These are phyloP conservation scores for Rubia tinctorum DNA, from an alignment of 305 asterid species.

Conservation along the genomic window DNA sequence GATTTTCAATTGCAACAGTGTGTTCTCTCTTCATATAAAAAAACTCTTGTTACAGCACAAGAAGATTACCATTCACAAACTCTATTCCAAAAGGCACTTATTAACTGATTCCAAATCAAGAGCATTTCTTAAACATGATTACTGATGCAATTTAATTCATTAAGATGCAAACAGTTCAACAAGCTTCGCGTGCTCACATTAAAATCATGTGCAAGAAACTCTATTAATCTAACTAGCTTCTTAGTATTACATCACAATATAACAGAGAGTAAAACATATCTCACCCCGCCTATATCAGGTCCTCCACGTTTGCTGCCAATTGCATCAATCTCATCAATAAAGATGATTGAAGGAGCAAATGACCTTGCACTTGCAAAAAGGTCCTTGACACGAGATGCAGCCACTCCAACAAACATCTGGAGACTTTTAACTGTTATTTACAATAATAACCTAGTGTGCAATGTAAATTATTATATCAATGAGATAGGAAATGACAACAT, in stretches of 20 bases:
- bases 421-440: slow-evolving; percentile 14
- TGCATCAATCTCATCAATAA: slow-evolving; percentile 99
- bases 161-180: neutral
- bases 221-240: neutral
- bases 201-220: neutral
- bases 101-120: neutral
- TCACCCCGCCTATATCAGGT: slow-evolving; percentile 99
- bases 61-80: neutral
- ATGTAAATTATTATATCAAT: neutral
- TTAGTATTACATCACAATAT: neutral
- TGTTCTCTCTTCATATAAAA: neutral
- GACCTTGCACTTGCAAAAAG: slow-evolving; percentile 96
- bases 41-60: neutral
- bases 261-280: slow-evolving; percentile 17
- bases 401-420: slow-evolving; percentile 99
- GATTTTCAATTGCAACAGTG: neutral
- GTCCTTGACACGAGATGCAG: slow-evolving; percentile 99
- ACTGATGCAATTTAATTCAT: neutral
- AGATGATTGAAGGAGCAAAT: slow-evolving; percentile 95
- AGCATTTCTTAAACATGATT: neutral
- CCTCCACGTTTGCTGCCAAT: slow-evolving; percentile 99
- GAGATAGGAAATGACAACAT: neutral
- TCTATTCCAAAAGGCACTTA: neutral
- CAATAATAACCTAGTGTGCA: slow-evolving; percentile 15
- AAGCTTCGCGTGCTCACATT: neutral